A percentile compares a stretch with the other conserved stretches of the same genome.
These are phyloP conservation scores for Neoboletus brunneissimus DNA, from an alignment of 768 basidiomycete species.

Conservation along the genomic window DNA sequence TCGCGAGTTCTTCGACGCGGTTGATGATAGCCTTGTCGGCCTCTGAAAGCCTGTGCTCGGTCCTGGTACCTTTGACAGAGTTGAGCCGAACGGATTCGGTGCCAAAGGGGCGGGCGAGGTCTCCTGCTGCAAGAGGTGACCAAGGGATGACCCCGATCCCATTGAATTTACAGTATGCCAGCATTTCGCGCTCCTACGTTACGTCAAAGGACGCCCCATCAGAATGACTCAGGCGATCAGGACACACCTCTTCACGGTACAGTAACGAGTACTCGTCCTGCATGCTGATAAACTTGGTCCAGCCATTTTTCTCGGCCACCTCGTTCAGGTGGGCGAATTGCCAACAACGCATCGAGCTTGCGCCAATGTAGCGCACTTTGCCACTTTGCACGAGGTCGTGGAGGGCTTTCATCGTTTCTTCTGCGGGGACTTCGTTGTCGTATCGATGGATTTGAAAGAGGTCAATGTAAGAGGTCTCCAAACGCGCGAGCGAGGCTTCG, in stretches of 20 bases:
- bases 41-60: constrained; percentile 25
- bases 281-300: constrained; percentile 57
- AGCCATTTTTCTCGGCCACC: constrained; percentile 42
- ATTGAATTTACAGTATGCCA: constrained; percentile 43
- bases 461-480: constrained; percentile 38
- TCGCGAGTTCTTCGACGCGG: constrained; percentile 41
- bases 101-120: constrained; percentile 38
- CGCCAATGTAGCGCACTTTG: constrained; percentile 51
- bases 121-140: constrained; percentile 41
- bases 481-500: constrained; percentile 36
- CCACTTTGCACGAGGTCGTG: constrained; percentile 48
- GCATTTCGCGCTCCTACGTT: constrained; percentile 44
- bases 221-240: fast-evolving
- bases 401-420: constrained; percentile 50
- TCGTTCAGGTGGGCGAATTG: constrained; percentile 45
- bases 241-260: constrained; percentile 49
- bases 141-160: constrained; percentile 56
- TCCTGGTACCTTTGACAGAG: constrained; percentile 15
- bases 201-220: background rate
- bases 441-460: constrained; percentile 46
- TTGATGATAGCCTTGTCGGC: constrained; percentile 36
- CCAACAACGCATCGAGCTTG: constrained; percentile 47
- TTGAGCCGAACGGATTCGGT: constrained; percentile 21
- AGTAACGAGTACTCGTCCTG: constrained; percentile 53
- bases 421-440: constrained; percentile 35